Percentiles rank a stretch among this genome's conserved stretches.
Evolutionary conservation across 768 basidiomycete genomes (phyloP).

Genomic region (Coprinopsis cinerea): DNA sequence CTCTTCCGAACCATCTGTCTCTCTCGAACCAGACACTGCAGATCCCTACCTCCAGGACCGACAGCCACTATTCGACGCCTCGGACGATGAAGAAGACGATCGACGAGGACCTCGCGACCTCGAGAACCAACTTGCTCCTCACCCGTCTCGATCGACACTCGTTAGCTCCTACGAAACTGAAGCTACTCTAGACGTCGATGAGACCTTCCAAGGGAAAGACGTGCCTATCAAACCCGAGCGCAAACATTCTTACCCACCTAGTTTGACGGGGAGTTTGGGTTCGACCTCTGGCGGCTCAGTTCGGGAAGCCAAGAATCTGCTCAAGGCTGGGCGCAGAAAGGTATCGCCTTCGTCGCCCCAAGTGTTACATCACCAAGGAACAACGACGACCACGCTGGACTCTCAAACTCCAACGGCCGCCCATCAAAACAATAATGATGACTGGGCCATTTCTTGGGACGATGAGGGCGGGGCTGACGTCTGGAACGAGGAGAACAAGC

Average conservation of each 20-base stretch:
- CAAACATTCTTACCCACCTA: conserved; percentile 60
- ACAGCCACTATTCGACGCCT: conserved; percentile 58
- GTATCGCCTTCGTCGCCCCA: conserved; percentile 33
- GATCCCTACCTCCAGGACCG: conserved; percentile 35
- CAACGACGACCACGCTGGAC: too few species aligned
- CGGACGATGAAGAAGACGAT: conserved; percentile 53
- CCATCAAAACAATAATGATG: conserved; percentile 1
- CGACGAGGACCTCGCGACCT: conserved; percentile 30
- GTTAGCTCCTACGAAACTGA: conserved; percentile 15
- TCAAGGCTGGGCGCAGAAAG: conserved; percentile 27
- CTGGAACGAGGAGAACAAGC: neutral
- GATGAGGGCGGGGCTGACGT: neutral
- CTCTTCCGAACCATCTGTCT: conserved; percentile 23
- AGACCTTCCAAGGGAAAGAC: conserved; percentile 13
- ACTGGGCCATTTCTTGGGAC: conserved; percentile 7
- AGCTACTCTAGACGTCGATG: conserved; percentile 31
- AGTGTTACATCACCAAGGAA: conserved; percentile 17
- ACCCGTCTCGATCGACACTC: conserved; percentile 30
- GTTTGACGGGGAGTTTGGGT: conserved; percentile 36
- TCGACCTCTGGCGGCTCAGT: conserved; percentile 21
- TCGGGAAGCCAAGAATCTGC: conserved; percentile 25
- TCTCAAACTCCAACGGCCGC: neutral
- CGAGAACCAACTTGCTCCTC: conserved; percentile 36
- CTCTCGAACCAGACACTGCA: conserved; percentile 35
- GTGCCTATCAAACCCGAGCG: conserved; percentile 28